Percentiles rank a stretch among this genome's conserved stretches.
Conservation (phyloP, 1,139 yeast genomes). For the Zygosaccharomyces sapae region DNA sequence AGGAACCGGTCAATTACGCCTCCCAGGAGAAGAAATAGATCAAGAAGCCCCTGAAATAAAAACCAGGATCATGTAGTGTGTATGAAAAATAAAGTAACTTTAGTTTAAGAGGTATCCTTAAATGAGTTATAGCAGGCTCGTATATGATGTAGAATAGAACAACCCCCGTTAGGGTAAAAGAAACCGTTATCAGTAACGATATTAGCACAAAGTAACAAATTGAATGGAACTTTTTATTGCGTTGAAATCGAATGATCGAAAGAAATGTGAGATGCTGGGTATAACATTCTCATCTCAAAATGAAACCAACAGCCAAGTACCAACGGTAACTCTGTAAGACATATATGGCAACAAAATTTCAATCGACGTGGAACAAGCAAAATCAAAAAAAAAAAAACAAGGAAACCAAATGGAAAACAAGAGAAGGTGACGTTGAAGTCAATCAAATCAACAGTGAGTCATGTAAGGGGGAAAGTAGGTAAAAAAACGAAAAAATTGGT, state of each 20-base stretch:
- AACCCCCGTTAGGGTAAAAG: not conserved
- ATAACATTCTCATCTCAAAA: too few species aligned
- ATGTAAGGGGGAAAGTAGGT: constrained; percentile 1
- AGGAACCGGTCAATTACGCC: constrained; percentile 21
- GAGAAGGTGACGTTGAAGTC: not conserved
- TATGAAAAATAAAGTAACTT: not conserved
- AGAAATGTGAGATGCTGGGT: too few species aligned
- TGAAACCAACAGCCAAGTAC: too few species aligned
- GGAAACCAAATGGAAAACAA: too few species aligned
- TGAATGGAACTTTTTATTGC: too few species aligned
- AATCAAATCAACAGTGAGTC: constrained; percentile 2
- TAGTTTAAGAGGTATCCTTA: not conserved
- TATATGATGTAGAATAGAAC: not conserved
- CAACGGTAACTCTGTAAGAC: too few species aligned
- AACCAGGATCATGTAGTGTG: not conserved
- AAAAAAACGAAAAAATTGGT: constrained; percentile 7
- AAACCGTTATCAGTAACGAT: not conserved
- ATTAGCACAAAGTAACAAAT: not conserved
- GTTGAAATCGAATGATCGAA: too few species aligned
- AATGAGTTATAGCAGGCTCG: not conserved
- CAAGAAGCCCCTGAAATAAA: constrained; percentile 11
- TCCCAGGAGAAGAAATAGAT: constrained; percentile 14
- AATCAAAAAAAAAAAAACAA: not conserved
- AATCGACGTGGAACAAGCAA: not conserved
- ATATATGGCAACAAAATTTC: not conserved